Conservation (phyloP, 352 stramenopile genomes). For the Pythium brachiatum region DNA sequence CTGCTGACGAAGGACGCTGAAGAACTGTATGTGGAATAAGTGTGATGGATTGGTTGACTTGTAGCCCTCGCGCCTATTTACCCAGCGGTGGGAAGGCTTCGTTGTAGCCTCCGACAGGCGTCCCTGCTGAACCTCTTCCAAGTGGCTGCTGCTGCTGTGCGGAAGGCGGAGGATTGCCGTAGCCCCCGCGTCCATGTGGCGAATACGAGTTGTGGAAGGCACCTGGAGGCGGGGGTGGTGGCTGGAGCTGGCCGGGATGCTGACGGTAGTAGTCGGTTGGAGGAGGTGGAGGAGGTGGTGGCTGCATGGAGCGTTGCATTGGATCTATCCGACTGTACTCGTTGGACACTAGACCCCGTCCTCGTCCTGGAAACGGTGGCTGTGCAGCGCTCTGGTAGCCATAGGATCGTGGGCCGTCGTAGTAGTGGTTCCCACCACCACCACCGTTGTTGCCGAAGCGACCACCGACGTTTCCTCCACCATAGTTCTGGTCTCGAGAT, state of each 20-base stretch:
- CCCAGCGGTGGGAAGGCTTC: conserved; percentile 73
- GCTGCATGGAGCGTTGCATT: conserved; percentile 4
- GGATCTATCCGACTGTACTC: conserved; percentile 28
- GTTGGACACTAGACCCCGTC: conserved; percentile 1
- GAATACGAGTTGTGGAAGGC: conserved; percentile 18
- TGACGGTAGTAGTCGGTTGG: conserved; percentile 21
- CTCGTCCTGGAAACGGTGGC: conserved; percentile 13
- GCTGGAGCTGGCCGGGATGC: neutral
- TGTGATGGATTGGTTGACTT: neutral
- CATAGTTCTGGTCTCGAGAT: conserved; percentile 22
- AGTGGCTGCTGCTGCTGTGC: conserved; percentile 25
- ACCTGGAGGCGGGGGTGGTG: conserved; percentile 11
- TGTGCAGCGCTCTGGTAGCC: conserved; percentile 13
- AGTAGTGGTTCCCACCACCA: conserved; percentile 9
- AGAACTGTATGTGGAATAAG: neutral
- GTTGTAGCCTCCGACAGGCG: conserved; percentile 39
- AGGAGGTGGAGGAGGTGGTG: conserved; percentile 13
- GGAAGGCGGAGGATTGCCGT: conserved; percentile 20
- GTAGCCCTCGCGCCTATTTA: conserved; percentile 23
- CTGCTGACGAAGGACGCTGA: neutral
- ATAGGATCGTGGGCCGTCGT: conserved; percentile 17
- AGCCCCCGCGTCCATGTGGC: conserved; percentile 18
- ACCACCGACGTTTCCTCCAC: conserved; percentile 2
- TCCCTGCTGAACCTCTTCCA: conserved; percentile 19
- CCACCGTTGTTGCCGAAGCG: conserved; percentile 9